Base-by-base conservation (phyloP, 371 early-diverging fungal genomes). In the Rhizomucor miehei region DNA sequence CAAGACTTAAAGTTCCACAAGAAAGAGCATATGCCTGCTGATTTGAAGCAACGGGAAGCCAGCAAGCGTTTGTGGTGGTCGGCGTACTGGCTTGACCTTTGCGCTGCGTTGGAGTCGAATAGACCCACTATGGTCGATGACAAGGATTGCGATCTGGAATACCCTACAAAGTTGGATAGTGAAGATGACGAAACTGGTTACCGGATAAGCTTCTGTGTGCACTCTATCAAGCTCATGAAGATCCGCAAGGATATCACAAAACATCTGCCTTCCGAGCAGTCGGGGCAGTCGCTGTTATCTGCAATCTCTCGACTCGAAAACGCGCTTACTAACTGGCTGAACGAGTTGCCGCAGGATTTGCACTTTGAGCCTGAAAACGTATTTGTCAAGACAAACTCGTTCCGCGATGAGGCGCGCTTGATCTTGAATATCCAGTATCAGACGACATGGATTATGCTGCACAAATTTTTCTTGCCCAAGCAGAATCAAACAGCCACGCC, bases 11-110 rank as follows among this genome's bases (percentile, higher is more conserved):
- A 80, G 45, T 74, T 79, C 13, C 80, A 84, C 57, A 75, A 78
- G 43, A 75, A 75, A 53, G 68, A 68, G 12, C 69, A 71, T 51
- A 69, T 75, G 69, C 66, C 75, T 10, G 66, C 69, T 41, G 77
- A 79, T 51, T n/a, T 24, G 11, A 66, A 69, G 16, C 80, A 81
- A 48, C 63, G 75, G 16, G 81, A 84, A 62, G 71, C 72, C 19
- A 79, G 77, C 48, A 81, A 81, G 52, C 73, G 79, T 4, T 59
- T 84, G 17, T 84, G 84, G 84, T 84, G 84, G 84, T 78, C 84
- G 9, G 77, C 79, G 40, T 83, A 83, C 51, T 81, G 81, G 73
- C 67, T 81, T 10, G 81, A 83, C 50, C 65, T 78, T 9, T 73
- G 71, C 49, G 73, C 79, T 20, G 73, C 79, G 4, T 46, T 78